These are phyloP conservation scores for Linnemannia elongata DNA, from an alignment of 192 early-diverging fungal genomes.

Conservation along the genomic window DNA sequence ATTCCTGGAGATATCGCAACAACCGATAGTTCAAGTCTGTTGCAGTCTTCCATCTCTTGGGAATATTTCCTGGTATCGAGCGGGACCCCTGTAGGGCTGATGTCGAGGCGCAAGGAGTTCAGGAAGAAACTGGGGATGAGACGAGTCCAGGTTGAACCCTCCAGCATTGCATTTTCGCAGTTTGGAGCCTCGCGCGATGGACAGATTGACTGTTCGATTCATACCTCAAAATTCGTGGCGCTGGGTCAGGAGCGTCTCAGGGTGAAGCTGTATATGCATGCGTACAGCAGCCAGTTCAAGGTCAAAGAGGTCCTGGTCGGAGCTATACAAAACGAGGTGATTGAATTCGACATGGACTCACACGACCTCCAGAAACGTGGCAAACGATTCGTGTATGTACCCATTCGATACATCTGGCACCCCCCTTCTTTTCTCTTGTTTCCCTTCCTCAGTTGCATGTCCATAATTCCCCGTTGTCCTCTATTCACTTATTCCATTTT, in stretches of 20 bases:
- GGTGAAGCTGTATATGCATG: conserved; percentile 15
- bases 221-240: conserved; percentile 2
- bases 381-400: conserved; percentile 26
- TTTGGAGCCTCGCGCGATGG: background rate
- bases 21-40: conserved; percentile 9
- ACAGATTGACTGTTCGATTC: conserved; percentile 21
- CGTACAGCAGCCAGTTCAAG: background rate
- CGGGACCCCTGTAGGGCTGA: background rate
- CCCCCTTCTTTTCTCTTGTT: background rate
- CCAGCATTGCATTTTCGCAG: background rate
- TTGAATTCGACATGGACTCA: background rate
- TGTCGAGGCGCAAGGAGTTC: conserved; percentile 15
- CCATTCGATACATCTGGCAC: background rate
- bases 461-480: background rate
- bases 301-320: conserved; percentile 18
- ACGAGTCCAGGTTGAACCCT: conserved; percentile 18
- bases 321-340: conserved; percentile 9
- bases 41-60: background rate
- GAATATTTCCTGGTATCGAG: conserved; percentile 14
- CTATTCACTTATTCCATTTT: background rate
- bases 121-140: background rate
- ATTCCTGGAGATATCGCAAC: conserved; percentile 17
- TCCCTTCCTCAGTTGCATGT: background rate
- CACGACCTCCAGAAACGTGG: background rate
- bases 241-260: background rate